phyloP scores from a whole-genome alignment of 805 yeast genomes.

The Nakazawaea wyomingensis region DNA sequence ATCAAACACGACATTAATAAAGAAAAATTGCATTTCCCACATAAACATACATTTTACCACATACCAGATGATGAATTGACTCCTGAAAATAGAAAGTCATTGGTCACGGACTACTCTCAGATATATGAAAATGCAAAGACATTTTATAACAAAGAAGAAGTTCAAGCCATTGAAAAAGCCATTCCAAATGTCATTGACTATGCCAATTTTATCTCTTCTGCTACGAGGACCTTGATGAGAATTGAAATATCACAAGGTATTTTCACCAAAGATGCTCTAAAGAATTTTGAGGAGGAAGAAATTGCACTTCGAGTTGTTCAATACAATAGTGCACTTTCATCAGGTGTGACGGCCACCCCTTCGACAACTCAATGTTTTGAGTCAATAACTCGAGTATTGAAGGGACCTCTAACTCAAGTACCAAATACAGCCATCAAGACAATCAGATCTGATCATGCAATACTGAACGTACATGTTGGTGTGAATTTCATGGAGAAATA shows the following conservation, averaged over 20 bases:
- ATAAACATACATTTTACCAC: slow-evolving; percentile 13
- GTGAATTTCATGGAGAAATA: slow-evolving; percentile 43
- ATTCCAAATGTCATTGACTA: slow-evolving; percentile 9
- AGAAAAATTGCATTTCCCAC: background rate
- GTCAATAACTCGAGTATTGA: slow-evolving; percentile 57
- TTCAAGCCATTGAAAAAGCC: slow-evolving; percentile 15
- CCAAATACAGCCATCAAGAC: slow-evolving; percentile 46
- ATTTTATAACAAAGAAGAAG: slow-evolving; percentile 11
- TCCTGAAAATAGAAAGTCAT: slow-evolving; percentile 10
- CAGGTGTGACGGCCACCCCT: slow-evolving; percentile 30
- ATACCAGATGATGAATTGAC: slow-evolving; percentile 11
- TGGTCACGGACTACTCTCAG: slow-evolving; percentile 10
- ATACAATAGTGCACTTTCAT: slow-evolving; percentile 20
- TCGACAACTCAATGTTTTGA: slow-evolving; percentile 52
- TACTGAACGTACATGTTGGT: slow-evolving; percentile 53
- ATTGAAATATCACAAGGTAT: slow-evolving; percentile 13
- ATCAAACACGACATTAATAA: slow-evolving; percentile 4
- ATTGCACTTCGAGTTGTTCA: slow-evolving; percentile 48
- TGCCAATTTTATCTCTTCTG: slow-evolving; percentile 6
- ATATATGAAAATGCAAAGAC: slow-evolving; percentile 1
- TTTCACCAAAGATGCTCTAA: slow-evolving; percentile 21
- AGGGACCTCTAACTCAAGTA: slow-evolving; percentile 54
- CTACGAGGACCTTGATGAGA: slow-evolving; percentile 4
- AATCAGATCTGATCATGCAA: slow-evolving; percentile 45
- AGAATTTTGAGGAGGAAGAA: slow-evolving; percentile 33